Evolutionary conservation across 2,329 filamentous ascomycete genomes (phyloP), one percentile per base, ranked within the genome.

Genomic region (Cytospora paraplurivora): DNA sequence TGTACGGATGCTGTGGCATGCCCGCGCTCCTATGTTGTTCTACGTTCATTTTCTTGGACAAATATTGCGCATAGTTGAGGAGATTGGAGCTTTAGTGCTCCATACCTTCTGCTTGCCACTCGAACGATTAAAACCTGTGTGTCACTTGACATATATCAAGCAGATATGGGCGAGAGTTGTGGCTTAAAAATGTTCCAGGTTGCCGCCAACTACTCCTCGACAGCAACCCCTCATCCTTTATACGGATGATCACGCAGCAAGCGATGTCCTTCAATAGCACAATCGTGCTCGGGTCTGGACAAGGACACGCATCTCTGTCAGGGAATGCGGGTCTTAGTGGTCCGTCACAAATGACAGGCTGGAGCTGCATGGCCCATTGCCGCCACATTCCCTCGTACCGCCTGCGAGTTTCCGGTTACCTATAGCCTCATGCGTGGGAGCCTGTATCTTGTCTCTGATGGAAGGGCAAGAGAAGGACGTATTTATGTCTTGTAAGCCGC

Each of bases 271-370:
- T n/a, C 44, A 47, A 47, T 19, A 21, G 8, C n/a, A 47, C 7
- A 21, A 47, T 7, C 44, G 7, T 47, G n/a, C 8, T 19, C 44
- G 44, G 44, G 44, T 47, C 44, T 47, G 44, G 44, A 21, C 10
- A 19, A 47, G 21, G 44, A 47, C 44, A 4, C 11, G 44, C 44
- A 47, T 47, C 44, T 8, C 44, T 47, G 44, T 47, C 44, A 47
- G 44, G n/a, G 8, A 47, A 47, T 21, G 44, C 44, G 19, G 15
- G 21, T 59, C 21, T 55, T 44, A 64, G 61, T 66, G 64, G 64
- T 56, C 62, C 57, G 64, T 64, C 62, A 66, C 53, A 66, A 66
- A 66, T 66, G 61, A 66, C 57, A 66, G 57, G 13, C 49, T 56
- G 38, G 19, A 37, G 32, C 33, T 61, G 57, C 49, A 58, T 58